A percentile compares a stretch with the other conserved stretches of the same genome.
phyloP scores from a whole-genome alignment of 176 grass and related monocot genomes.

The Melocanna baccifera region DNA sequence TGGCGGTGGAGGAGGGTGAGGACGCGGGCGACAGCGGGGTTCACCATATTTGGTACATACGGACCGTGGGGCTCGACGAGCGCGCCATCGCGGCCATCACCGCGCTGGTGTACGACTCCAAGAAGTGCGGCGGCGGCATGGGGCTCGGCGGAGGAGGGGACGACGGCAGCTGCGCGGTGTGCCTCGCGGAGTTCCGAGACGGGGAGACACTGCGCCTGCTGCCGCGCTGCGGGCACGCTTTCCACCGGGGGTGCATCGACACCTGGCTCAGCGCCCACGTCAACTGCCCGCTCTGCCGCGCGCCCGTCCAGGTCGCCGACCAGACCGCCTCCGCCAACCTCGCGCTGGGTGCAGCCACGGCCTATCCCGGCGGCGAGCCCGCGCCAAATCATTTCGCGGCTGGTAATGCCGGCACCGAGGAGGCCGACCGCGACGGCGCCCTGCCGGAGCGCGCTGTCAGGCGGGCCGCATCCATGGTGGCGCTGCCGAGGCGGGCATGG shows the following conservation, averaged over 20 bases:
- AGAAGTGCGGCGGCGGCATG: slow-evolving; percentile 5
- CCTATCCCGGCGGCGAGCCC: not conserved
- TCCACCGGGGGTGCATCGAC: slow-evolving; percentile 84
- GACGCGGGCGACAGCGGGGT: slow-evolving; percentile 26
- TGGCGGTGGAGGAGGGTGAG: not conserved
- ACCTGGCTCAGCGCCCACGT: slow-evolving; percentile 75
- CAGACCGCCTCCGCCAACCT: not conserved
- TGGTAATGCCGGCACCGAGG: not conserved
- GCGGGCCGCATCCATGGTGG: slow-evolving; percentile 36
- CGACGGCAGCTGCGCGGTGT: slow-evolving; percentile 55
- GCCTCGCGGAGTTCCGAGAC: slow-evolving; percentile 75
- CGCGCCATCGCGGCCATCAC: slow-evolving; percentile 69
- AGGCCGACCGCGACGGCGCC: not conserved
- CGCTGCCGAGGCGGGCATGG: slow-evolving; percentile 22
- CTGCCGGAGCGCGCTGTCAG: slow-evolving; percentile 10
- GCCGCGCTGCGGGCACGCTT: slow-evolving; percentile 71
- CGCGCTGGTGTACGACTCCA: slow-evolving; percentile 61
- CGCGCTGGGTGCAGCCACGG: not conserved
- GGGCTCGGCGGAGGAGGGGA: not conserved
- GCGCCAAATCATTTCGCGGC: not conserved
- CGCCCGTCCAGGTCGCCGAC: slow-evolving; percentile 47
- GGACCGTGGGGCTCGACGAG: slow-evolving; percentile 82
- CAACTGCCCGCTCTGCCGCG: slow-evolving; percentile 84
- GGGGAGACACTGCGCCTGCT: slow-evolving; percentile 82
- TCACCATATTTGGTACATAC: slow-evolving; percentile 83